These are phyloP conservation scores for Floccularia luteovirens DNA, from an alignment of 768 basidiomycete species.

Conservation along the genomic window DNA sequence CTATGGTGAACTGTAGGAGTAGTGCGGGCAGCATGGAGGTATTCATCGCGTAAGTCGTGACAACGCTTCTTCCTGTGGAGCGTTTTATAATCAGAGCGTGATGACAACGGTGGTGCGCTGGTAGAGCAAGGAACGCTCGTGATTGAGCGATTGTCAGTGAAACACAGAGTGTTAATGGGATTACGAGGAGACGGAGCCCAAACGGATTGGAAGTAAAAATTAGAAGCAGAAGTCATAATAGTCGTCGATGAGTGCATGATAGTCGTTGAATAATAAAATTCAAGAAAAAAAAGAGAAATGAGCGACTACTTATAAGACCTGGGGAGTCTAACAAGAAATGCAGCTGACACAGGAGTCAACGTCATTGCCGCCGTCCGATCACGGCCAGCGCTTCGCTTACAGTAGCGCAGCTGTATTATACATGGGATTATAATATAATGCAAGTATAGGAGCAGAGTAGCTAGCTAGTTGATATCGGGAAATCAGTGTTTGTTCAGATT, in stretches of 20 bases:
- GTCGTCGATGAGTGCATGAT: not conserved
- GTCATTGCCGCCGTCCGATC: not conserved
- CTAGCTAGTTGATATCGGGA: too few species aligned
- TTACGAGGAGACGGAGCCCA: not conserved
- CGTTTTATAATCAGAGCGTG: too few species aligned
- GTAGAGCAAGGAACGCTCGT: not conserved
- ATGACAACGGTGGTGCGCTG: not conserved
- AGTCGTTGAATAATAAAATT: not conserved
- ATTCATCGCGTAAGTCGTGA: slow-evolving; percentile 18
- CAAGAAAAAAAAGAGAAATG: not conserved
- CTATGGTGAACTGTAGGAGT: too few species aligned
- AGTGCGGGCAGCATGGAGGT: slow-evolving; percentile 8
- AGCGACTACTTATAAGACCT: not conserved
- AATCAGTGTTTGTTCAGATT: too few species aligned
- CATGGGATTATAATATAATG: too few species aligned
- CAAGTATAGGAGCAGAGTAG: too few species aligned
- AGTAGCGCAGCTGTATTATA: too few species aligned
- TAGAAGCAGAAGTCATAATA: not conserved
- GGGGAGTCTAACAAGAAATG: not conserved
- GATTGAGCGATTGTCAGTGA: not conserved
- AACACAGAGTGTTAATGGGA: not conserved
- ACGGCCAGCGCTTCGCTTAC: too few species aligned
- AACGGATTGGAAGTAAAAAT: not conserved
- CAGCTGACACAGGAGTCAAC: not conserved
- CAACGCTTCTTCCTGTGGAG: slow-evolving; percentile 19